Percentiles rank a stretch among this genome's conserved stretches.
These are phyloP conservation scores for Gracilaria vermiculophylla DNA, from an alignment of 23 red algal species.

Conservation along the genomic window DNA sequence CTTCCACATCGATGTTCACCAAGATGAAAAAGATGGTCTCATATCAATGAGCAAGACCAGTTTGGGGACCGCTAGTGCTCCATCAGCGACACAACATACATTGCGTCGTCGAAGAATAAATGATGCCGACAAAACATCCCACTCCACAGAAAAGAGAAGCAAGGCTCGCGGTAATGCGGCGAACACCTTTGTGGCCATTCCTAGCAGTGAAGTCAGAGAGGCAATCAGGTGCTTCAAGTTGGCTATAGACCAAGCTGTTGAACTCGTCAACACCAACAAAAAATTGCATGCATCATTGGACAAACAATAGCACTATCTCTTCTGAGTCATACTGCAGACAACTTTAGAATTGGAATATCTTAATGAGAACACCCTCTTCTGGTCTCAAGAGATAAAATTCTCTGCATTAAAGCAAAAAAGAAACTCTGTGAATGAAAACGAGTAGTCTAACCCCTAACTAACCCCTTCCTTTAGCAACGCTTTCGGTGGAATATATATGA, in stretches of 20 bases:
- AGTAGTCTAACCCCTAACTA: too few species aligned
- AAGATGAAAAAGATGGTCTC: slow-evolving; percentile 2
- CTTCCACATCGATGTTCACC: slow-evolving; percentile 11
- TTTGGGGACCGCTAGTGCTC: background rate
- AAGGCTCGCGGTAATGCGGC: background rate
- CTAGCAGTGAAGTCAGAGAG: slow-evolving; percentile 47
- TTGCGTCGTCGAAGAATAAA: background rate
- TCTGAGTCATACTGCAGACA: too few species aligned
- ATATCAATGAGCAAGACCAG: slow-evolving; percentile 11
- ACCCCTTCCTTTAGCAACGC: too few species aligned
- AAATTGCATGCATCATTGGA: slow-evolving; percentile 16
- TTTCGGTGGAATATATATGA: too few species aligned
- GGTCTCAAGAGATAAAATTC: too few species aligned
- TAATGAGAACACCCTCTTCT: too few species aligned
- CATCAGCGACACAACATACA: background rate
- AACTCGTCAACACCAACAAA: slow-evolving; percentile 36
- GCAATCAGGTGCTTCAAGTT: slow-evolving; percentile 54
- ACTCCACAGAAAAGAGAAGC: background rate
- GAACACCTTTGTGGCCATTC: slow-evolving; percentile 41
- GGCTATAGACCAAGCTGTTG: slow-evolving; percentile 47
- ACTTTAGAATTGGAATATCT: too few species aligned
- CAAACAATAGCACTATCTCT: background rate
- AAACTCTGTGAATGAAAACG: too few species aligned
- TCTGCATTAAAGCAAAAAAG: too few species aligned
- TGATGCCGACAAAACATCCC: background rate